phyloP scores from a whole-genome alignment of 257 asterid genomes.

The Solanum dulcamara region DNA sequence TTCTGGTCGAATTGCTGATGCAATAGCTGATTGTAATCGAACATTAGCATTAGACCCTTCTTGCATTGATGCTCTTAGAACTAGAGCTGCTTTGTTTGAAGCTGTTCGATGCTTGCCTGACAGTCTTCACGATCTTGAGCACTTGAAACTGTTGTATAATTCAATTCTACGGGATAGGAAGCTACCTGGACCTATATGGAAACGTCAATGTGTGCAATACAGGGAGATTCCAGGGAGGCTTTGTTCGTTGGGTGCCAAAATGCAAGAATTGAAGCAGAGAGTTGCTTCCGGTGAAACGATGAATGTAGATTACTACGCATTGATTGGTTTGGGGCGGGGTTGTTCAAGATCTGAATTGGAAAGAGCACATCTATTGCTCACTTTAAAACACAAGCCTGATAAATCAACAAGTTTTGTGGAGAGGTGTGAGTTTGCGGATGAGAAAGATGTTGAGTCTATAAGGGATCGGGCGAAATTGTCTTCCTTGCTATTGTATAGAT shows the following conservation, averaged over 20 bases:
- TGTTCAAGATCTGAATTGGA: conserved; percentile 64
- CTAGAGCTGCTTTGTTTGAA: conserved; percentile 58
- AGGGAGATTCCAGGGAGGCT: conserved; percentile 67
- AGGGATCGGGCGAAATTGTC: conserved; percentile 60
- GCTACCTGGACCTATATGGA: conserved; percentile 63
- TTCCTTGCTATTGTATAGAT: conserved; percentile 45
- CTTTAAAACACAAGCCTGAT: conserved; percentile 65
- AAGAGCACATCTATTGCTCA: conserved; percentile 55
- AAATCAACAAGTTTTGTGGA: conserved; percentile 51
- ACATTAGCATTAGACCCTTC: conserved; percentile 65
- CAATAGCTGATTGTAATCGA: conserved; percentile 64
- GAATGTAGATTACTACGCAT: conserved; percentile 51
- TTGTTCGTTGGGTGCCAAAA: conserved; percentile 54
- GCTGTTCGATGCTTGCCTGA: conserved; percentile 55
- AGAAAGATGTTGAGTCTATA: conserved; percentile 42
- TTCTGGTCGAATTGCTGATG: conserved; percentile 55
- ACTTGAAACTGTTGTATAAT: conserved; percentile 57
- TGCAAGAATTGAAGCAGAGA: conserved; percentile 54
- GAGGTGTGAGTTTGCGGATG: conserved; percentile 56
- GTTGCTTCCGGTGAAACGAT: conserved; percentile 60
- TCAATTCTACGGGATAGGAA: conserved; percentile 55
- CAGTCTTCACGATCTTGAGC: conserved; percentile 73
- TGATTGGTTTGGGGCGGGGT: conserved; percentile 61
- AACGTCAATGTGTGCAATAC: conserved; percentile 48
- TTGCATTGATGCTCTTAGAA: conserved; percentile 55